Evolutionary conservation across 352 stramenopile genomes (phyloP), one percentile per base, ranked within the genome.

Genomic region (Phytopythium sindhum): DNA sequence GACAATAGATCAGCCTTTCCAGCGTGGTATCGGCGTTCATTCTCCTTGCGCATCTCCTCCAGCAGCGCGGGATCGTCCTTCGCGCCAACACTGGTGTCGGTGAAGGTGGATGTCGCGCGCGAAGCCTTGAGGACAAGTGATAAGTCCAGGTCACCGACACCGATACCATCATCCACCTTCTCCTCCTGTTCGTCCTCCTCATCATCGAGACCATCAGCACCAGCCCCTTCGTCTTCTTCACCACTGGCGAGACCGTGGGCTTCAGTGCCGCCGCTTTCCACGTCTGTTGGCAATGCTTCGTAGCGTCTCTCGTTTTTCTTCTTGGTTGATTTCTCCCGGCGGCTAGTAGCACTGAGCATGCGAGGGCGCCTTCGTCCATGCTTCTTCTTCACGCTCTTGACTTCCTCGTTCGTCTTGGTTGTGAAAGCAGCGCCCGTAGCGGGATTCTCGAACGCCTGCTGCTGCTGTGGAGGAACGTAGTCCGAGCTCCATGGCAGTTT

Each of bases 401-500:
- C 21, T 45, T 31, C 26, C 31, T 60, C 54, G 23, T 19, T 50
- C 12, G 24, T 39, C 28, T 61, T 61, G 24, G 42, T 42, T 11
- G 26, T 35, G 15, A 35, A 35, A 1, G 56, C 35, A 17, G 33
- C 37, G 2, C 45, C 33, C n/a, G 63, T 66, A 9, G 62, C 70
- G 10, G 81, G 80, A 42, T 80, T 86, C 31, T 77, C 63, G 48
- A 93, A 93, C 7, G 62, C 63, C 26, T 69, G 61, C 45, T 77
- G 65, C 23, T 72, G 60, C 41, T 59, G 57, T 29, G 63, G 77
- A 52, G 56, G 70, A 19, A 75, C 70, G 59, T 84, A 91, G 3
- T 80, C 77, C 0, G 69, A 41, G 57, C 80, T 91, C 85, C 85
- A 93, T 1, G 85, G 85, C 33, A 93, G 50, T 63, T 93, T 93